These are phyloP conservation scores for Phytophthora syringae DNA, from an alignment of 352 stramenopile genomes.

Conservation along the genomic window DNA sequence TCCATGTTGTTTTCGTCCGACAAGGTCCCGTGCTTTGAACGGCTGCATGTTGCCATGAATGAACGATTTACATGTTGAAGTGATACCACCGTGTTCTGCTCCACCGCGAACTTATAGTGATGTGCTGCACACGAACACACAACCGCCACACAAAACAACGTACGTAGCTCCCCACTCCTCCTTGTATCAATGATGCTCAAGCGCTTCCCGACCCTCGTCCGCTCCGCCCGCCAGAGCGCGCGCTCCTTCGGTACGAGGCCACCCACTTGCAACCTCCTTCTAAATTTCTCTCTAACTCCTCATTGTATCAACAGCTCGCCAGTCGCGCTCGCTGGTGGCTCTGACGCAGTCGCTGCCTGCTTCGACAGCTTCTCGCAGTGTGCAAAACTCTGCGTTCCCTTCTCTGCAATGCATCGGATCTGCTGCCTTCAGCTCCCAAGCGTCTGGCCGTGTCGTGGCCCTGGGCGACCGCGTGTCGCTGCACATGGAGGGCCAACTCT, in stretches of 20 bases:
- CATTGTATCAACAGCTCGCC: conserved; percentile 3
- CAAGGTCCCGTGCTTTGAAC: conserved; percentile 12
- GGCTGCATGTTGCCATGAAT: conserved; percentile 21
- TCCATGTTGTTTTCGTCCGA: conserved; percentile 21
- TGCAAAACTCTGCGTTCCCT: conserved; percentile 19
- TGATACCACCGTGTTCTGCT: conserved; percentile 11
- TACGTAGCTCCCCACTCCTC: too few relatives aligned
- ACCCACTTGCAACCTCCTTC: not conserved
- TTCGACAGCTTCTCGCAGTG: not conserved
- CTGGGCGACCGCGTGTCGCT: conserved; percentile 78
- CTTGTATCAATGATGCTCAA: conserved; percentile 25
- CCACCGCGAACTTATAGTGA: not conserved
- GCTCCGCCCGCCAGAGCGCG: conserved; percentile 21
- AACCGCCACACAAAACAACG: conserved; percentile 21
- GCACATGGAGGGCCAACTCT: conserved; percentile 69
- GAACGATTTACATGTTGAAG: conserved; percentile 3
- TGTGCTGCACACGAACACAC: conserved; percentile 18
- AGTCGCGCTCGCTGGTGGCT: conserved; percentile 15
- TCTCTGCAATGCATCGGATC: not conserved
- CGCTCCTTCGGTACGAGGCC: conserved; percentile 9
- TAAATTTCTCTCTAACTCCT: not conserved
- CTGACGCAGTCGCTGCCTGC: conserved; percentile 8
- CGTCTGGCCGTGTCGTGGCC: conserved; percentile 27
- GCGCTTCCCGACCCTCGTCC: conserved; percentile 29
- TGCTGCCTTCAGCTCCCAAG: conserved; percentile 26